Conservation (phyloP, 1,284 basidiomycete genomes). For the Ganoderma sp. region DNA sequence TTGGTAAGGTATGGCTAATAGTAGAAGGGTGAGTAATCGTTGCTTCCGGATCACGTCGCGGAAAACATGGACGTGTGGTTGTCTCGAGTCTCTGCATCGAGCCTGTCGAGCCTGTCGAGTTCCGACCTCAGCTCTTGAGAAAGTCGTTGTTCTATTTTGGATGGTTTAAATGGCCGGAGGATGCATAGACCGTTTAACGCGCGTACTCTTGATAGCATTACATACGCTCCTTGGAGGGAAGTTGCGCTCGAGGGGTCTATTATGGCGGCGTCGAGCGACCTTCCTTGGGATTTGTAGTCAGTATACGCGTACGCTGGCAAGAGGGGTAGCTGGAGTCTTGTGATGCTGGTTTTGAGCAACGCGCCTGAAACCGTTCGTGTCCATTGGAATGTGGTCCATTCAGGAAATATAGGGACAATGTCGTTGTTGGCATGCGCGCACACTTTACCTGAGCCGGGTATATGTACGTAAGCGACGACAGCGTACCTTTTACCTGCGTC, state of each 20-base stretch:
- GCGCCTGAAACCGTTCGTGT: accelerated
- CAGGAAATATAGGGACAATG: not conserved
- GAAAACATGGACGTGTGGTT: no score
- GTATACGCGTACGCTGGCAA: not conserved
- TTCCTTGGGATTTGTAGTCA: not conserved
- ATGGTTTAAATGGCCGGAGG: not conserved
- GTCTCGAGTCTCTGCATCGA: no score
- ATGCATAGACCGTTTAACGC: not conserved
- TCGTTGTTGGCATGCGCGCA: not conserved
- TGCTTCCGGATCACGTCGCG: no score
- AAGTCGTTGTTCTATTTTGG: not conserved
- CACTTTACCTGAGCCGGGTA: not conserved
- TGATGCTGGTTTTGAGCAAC: not conserved
- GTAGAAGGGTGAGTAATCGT: no score
- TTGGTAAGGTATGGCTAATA: no score
- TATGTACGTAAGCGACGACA: not conserved
- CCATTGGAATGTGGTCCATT: not conserved
- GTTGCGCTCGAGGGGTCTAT: not conserved
- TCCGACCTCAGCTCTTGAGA: not conserved
- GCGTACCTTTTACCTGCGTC: not conserved
- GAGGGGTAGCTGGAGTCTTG: not conserved
- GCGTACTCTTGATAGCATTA: not conserved
- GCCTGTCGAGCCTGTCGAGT: no score
- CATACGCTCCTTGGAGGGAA: not conserved
- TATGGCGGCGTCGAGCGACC: not conserved